Conservation (phyloP, 495 filamentous ascomycete genomes). For the Trichoderma gamsii region DNA sequence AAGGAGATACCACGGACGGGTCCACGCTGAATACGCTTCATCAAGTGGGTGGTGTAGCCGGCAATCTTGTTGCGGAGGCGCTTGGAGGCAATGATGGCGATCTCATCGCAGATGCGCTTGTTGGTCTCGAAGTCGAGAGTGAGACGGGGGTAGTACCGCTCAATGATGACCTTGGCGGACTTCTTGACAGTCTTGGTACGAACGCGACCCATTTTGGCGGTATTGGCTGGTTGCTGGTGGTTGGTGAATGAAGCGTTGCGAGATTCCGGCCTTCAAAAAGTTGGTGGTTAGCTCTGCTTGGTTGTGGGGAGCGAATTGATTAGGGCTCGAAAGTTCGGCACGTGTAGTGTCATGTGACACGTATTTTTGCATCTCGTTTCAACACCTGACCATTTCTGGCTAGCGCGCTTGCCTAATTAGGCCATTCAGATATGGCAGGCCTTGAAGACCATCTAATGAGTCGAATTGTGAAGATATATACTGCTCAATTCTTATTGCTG, state of each 20-base stretch:
- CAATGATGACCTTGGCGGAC: conserved; percentile 99
- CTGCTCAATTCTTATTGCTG: neutral
- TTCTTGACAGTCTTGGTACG: conserved; percentile 99
- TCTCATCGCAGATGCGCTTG: conserved; percentile 99
- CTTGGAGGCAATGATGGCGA: conserved; percentile 98
- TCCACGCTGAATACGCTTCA: conserved; percentile 99
- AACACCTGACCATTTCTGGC: neutral
- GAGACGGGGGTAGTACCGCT: conserved; percentile 97
- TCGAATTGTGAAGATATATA: neutral
- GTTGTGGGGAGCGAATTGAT: conserved; percentile 10
- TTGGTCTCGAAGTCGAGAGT: conserved; percentile 99
- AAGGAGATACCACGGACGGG: conserved; percentile 99
- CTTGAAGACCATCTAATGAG: neutral
- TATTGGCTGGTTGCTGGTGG: conserved; percentile 30
- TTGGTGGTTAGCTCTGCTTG: conserved; percentile 1
- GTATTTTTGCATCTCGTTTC: neutral
- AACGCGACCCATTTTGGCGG: conserved; percentile 93
- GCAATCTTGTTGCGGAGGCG: conserved; percentile 99
- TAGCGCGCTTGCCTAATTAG: neutral
- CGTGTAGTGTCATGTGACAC: conserved; percentile 4
- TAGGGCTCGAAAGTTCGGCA: conserved; percentile 13
- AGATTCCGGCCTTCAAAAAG: conserved; percentile 2
- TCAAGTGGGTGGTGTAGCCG: conserved; percentile 90
- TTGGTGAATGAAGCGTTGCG: conserved; percentile 20
- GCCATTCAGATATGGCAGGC: neutral